Conservation (phyloP, 2,329 filamentous ascomycete genomes). For the Hypocreales sp. region DNA sequence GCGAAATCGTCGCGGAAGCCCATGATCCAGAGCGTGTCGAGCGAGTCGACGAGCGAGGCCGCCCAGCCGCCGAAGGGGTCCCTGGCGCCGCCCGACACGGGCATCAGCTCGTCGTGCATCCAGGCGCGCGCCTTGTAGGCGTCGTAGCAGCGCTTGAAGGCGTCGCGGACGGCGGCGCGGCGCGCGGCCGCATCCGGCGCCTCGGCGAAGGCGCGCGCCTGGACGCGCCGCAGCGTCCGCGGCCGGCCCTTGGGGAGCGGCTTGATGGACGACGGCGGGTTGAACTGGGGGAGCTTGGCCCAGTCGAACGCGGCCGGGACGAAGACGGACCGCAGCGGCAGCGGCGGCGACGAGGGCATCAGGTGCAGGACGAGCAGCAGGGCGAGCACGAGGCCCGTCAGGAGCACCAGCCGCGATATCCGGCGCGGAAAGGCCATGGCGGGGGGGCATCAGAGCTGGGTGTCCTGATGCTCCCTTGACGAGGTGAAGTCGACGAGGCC, state of each 20-base stretch:
- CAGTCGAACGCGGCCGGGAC: slow-evolving; percentile 15
- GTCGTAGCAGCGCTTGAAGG: slow-evolving; percentile 28
- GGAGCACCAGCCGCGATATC: slow-evolving; percentile 8
- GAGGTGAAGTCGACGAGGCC: no score
- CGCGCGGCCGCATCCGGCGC: slow-evolving; percentile 10
- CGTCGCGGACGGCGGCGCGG: slow-evolving; percentile 21
- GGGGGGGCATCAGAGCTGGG: no score
- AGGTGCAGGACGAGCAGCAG: slow-evolving; percentile 10
- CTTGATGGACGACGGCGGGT: slow-evolving; percentile 16
- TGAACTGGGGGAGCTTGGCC: slow-evolving; percentile 10
- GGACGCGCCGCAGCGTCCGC: slow-evolving; percentile 13
- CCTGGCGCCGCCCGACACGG: slow-evolving; percentile 27
- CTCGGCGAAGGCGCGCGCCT: slow-evolving; percentile 11
- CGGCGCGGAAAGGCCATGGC: slow-evolving; percentile 10
- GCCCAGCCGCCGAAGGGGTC: slow-evolving; percentile 39
- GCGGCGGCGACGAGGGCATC: slow-evolving; percentile 4
- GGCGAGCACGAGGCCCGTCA: slow-evolving; percentile 7
- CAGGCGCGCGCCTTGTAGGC: slow-evolving; percentile 37
- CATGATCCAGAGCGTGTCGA: slow-evolving; percentile 52
- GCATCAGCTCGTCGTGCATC: slow-evolving; percentile 35
- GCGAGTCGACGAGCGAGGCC: slow-evolving; percentile 42
- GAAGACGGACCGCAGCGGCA: slow-evolving; percentile 5
- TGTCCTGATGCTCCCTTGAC: no score
- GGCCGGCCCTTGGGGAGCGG: slow-evolving; percentile 13
- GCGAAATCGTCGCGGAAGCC: slow-evolving; percentile 39